A percentile compares a stretch with the other conserved stretches of the same genome.
phyloP scores from a whole-genome alignment of 768 basidiomycete genomes.

The Hortiboletus campestris region DNA sequence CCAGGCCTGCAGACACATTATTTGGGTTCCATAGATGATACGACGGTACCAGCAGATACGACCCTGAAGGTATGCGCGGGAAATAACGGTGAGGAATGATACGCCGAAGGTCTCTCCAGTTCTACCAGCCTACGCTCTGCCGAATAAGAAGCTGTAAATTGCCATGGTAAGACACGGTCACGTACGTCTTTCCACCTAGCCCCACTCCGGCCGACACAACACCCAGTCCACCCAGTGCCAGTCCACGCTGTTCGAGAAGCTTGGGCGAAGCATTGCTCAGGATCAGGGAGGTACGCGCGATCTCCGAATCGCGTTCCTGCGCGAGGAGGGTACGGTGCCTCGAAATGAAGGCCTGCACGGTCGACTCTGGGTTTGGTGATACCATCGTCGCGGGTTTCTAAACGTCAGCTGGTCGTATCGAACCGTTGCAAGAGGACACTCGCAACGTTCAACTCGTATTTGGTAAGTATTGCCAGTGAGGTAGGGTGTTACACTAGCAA shows the following conservation, averaged over 20 bases:
- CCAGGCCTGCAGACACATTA: conserved; percentile 57
- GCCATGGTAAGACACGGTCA: not conserved
- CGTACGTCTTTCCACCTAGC: conserved; percentile 88
- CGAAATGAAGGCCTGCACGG: conserved; percentile 57
- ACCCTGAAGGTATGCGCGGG: conserved; percentile 87
- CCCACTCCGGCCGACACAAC: conserved; percentile 75
- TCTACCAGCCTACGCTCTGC: conserved; percentile 72
- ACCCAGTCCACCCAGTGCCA: conserved; percentile 74
- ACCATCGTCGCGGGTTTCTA: conserved; percentile 2
- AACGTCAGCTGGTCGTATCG: not conserved
- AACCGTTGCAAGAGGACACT: not conserved
- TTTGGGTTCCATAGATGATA: conserved; percentile 6
- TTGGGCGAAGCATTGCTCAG: conserved; percentile 81
- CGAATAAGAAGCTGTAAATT: conserved; percentile 19
- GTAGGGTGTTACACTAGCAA: too few species aligned
- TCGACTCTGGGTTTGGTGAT: conserved; percentile 20
- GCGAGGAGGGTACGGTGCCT: conserved; percentile 66
- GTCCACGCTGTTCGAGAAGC: conserved; percentile 83
- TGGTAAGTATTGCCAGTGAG: too few species aligned
- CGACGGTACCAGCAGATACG: conserved; percentile 7
- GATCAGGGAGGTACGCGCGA: conserved; percentile 73
- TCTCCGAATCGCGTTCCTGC: conserved; percentile 80
- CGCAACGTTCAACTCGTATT: not conserved
- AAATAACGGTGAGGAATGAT: conserved; percentile 66
- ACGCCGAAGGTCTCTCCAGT: conserved; percentile 78